Evolutionary conservation across 139 green algal species (phyloP).

Genomic region (Pedinophyceae sp.): DNA sequence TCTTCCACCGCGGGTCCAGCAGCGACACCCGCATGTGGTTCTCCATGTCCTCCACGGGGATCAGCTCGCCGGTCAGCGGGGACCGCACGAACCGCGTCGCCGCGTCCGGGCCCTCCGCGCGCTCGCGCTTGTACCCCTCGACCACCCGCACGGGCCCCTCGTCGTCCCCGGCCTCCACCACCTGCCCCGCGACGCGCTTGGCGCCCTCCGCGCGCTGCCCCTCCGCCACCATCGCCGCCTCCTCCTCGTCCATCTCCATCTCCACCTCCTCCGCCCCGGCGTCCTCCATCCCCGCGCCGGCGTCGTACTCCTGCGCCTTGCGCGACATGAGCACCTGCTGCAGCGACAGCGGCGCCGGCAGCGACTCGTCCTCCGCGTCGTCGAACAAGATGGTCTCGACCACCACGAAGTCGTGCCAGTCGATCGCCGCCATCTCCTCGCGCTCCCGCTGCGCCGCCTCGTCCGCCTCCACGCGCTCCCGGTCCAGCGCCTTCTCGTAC

Average conservation of each 20-base stretch:
- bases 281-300: constrained; percentile 18
- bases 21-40: constrained; percentile 79
- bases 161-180: neutral
- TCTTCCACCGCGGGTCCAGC: constrained; percentile 82
- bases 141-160: constrained; percentile 54
- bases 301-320: constrained; percentile 21
- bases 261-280: constrained; percentile 12
- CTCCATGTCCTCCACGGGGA: constrained; percentile 60
- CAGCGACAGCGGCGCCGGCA: constrained; percentile 69
- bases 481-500: constrained; percentile 60
- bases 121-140: constrained; percentile 68
- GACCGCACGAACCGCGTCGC: constrained; percentile 80
- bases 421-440: constrained; percentile 66
- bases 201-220: neutral
- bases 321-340: constrained; percentile 58
- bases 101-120: constrained; percentile 27
- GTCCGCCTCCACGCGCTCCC: constrained; percentile 43
- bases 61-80: constrained; percentile 82
- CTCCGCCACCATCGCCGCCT: constrained; percentile 57
- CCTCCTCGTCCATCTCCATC: constrained; percentile 73
- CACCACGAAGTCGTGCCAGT: constrained; percentile 95
- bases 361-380: constrained; percentile 71
- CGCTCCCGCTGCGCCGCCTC: constrained; percentile 73
- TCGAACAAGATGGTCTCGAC: constrained; percentile 94
- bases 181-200: neutral